phyloP scores from a whole-genome alignment of 2,329 filamentous ascomycete genomes.

The Leptographium radiaticola region DNA sequence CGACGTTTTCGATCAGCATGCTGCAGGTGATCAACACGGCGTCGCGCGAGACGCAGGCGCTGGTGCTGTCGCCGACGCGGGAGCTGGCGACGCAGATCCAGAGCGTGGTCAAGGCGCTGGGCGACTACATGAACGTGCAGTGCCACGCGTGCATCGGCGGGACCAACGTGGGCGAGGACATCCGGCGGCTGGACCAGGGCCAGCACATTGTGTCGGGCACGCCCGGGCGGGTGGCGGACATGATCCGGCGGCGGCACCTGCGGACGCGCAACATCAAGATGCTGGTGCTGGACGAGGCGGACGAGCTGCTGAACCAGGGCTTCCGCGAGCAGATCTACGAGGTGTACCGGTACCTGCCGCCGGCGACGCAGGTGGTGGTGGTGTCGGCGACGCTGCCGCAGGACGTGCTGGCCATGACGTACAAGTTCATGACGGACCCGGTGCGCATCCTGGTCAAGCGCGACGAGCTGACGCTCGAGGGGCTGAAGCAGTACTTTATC shows the following conservation, averaged over 20 bases:
- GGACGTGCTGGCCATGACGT: constrained; percentile 97
- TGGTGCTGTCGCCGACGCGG: constrained; percentile 89
- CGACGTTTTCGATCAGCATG: constrained; percentile 92
- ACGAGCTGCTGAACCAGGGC: constrained; percentile 69
- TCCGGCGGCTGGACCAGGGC: constrained; percentile 91
- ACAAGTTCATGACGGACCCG: constrained; percentile 98
- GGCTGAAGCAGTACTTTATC: constrained; percentile 98
- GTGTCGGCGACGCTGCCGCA: constrained; percentile 94
- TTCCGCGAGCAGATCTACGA: constrained; percentile 99
- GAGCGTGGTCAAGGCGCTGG: constrained; percentile 97
- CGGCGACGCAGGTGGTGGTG: constrained; percentile 95
- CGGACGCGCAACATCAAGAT: constrained; percentile 52
- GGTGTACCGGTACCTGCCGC: constrained; percentile 91
- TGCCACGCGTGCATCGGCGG: constrained; percentile 98
- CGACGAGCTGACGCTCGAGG: constrained; percentile 95
- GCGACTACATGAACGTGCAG: constrained; percentile 99
- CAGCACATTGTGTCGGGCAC: constrained; percentile 97
- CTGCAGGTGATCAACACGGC: constrained; percentile 92
- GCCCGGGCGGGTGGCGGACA: constrained; percentile 73
- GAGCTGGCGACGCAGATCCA: constrained; percentile 98
- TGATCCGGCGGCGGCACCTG: constrained; percentile 45
- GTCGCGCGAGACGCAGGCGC: constrained; percentile 82
- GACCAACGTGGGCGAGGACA: constrained; percentile 95
- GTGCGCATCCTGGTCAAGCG: constrained; percentile 95
- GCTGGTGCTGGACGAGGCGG: constrained; percentile 48